Evolutionary conservation across 2,329 filamentous ascomycete genomes (phyloP).

Genomic region (Aureobasidium musti): DNA sequence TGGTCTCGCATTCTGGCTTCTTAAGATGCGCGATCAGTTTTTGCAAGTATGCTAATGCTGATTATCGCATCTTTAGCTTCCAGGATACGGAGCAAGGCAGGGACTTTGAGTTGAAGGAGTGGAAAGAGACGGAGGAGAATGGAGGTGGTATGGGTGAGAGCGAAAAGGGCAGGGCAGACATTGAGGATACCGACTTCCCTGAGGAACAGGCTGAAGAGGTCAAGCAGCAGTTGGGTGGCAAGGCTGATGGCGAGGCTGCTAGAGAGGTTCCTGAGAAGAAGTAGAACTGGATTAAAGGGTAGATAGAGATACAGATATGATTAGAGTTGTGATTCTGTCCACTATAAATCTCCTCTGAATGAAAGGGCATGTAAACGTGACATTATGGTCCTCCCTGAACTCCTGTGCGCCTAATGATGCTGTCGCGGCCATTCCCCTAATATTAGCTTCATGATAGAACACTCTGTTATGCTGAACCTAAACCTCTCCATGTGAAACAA

Average conservation of each 20-base stretch:
- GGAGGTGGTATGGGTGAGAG: conserved; percentile 57
- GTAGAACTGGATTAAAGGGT: neutral
- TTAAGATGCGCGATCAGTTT: conserved; percentile 60
- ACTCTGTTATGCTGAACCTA: neutral
- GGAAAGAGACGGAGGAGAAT: conserved; percentile 50
- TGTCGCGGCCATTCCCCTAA: neutral
- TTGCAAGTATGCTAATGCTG: conserved; percentile 56
- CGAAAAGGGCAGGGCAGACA: conserved; percentile 39
- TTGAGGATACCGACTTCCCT: conserved; percentile 36
- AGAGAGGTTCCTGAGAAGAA: conserved; percentile 30
- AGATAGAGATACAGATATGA: neutral
- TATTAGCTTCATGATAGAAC: neutral
- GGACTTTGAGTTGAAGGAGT: conserved; percentile 49
- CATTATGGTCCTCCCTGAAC: neutral
- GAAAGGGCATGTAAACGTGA: neutral
- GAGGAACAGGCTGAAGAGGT: conserved; percentile 31
- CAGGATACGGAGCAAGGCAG: conserved; percentile 42
- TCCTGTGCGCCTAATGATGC: conserved; percentile 8
- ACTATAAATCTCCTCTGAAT: neutral
- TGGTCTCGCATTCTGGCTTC: conserved; percentile 67
- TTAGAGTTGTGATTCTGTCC: conserved; percentile 13
- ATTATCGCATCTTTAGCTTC: conserved; percentile 66
- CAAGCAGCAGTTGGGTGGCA: conserved; percentile 30
- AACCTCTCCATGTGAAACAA: neutral
- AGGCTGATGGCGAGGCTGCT: conserved; percentile 27